These are phyloP conservation scores for Claviceps humidiphila DNA, from an alignment of 2,329 filamentous ascomycete species.

Conservation along the genomic window DNA sequence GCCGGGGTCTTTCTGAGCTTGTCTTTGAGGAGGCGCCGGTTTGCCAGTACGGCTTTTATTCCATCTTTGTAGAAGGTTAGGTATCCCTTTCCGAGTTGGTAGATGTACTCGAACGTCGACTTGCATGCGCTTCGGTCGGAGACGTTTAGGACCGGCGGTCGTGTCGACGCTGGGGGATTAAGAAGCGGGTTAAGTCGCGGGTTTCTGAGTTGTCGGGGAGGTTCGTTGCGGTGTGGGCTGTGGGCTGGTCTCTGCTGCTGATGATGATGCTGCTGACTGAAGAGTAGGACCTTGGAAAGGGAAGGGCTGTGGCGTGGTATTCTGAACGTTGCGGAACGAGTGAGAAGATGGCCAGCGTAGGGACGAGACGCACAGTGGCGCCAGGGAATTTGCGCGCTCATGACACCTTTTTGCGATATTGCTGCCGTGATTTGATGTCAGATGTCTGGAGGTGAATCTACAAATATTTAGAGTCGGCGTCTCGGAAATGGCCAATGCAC, in stretches of 20 bases:
- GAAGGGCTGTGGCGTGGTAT: slow-evolving; percentile 1
- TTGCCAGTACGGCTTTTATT: slow-evolving; percentile 59
- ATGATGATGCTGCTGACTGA: slow-evolving; percentile 8
- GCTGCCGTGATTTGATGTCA: too few species aligned
- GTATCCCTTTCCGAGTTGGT: slow-evolving; percentile 60
- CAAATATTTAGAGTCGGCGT: neutral
- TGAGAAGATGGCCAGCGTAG: slow-evolving; percentile 9
- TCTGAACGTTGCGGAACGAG: slow-evolving; percentile 1
- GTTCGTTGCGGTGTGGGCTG: slow-evolving; percentile 12
- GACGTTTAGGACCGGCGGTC: slow-evolving; percentile 54
- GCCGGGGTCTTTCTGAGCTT: slow-evolving; percentile 31
- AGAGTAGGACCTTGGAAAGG: neutral
- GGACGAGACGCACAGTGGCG: slow-evolving; percentile 13
- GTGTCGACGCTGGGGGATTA: slow-evolving; percentile 62
- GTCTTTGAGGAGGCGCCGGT: slow-evolving; percentile 40
- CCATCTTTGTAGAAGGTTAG: slow-evolving; percentile 79
- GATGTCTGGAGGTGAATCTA: neutral
- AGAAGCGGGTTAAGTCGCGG: slow-evolving; percentile 23
- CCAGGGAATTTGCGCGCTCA: slow-evolving; percentile 21
- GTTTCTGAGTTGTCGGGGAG: neutral
- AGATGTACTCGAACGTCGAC: slow-evolving; percentile 33
- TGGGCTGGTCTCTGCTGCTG: slow-evolving; percentile 13
- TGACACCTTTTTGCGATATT: slow-evolving; percentile 5
- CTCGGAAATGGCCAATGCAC: neutral
- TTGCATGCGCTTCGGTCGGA: slow-evolving; percentile 35